Conservation (phyloP, 192 early-diverging fungal species). For the Coemansia sp. region DNA sequence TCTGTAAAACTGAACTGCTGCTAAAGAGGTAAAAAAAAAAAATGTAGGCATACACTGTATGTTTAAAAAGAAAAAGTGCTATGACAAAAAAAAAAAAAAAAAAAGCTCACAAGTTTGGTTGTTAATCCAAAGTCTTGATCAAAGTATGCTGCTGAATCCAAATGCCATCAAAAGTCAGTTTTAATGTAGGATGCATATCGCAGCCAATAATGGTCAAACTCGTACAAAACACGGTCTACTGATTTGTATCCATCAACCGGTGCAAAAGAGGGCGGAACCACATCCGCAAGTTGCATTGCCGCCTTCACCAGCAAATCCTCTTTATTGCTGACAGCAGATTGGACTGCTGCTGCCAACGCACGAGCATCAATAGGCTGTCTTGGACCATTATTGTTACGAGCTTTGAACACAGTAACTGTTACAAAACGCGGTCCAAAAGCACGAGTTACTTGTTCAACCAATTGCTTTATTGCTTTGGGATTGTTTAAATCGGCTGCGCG, state of each 20-base stretch:
- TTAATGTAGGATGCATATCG: constrained; percentile 72
- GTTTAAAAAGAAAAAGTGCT: not conserved
- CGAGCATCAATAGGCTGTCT: not conserved
- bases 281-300: constrained; percentile 1
- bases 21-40: not conserved
- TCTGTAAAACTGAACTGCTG: not conserved
- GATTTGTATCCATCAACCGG: constrained; percentile 63
- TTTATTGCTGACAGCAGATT: not conserved
- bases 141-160: not conserved
- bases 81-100: not conserved
- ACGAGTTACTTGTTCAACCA: constrained; percentile 73
- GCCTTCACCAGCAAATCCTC: constrained; percentile 7
- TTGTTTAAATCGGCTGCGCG: constrained; percentile 40
- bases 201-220: constrained; percentile 78
- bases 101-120: not conserved
- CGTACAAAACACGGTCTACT: constrained; percentile 72
- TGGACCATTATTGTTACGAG: constrained; percentile 22
- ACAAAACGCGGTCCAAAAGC: constrained; percentile 82
- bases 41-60: too few relatives aligned
- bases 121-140: not conserved
- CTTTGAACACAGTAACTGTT: constrained; percentile 77
- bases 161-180: not conserved
- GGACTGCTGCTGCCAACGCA: constrained; percentile 3
- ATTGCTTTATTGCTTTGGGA: constrained; percentile 59
- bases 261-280: constrained; percentile 43